Base-by-base conservation (phyloP, 306 rosid genomes). In the Biancaea sappan region DNA sequence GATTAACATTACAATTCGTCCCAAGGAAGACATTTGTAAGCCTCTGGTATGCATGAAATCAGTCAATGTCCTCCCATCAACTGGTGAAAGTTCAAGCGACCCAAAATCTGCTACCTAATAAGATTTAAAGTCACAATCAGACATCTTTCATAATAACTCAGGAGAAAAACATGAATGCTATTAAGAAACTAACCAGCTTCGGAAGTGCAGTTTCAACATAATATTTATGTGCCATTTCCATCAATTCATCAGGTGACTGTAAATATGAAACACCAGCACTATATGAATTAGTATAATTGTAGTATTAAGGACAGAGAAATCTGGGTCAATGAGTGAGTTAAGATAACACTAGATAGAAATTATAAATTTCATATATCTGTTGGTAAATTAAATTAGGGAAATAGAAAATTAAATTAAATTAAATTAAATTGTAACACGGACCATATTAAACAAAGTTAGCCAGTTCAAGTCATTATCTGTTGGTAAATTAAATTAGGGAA, bases 1-100 rank as follows among this genome's bases (percentile, higher is more conserved):
- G 18, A 37, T 25, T 31, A 66, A 46, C 79, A 69, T 83, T 87
- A 94, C 98, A 90, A 94, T 96, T 32, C 81, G 86, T 74, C 98
- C 98, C 64, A 94, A 84, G 47, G 98, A 94, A 79, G 86, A 84
- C 93, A 94, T 91, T 78, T 84, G 87, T 90, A 94, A 86, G 38
- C 98, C 98, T 81, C 98, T 84, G 46, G 98, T 94, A 64, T 94
- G 98, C 98, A 94, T 91, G 83, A 94, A 94, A 83, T 94, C 98
- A 43, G 97, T 94, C 84, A 94, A 79, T 29, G 98, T 91, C 76
- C 98, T 90, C 83, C 98, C 98, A 84, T 94, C 98, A 69, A 94
- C 98, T 3, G 98, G 98, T 53, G 98, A 94, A 84, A 94, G 98
- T 79, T 94, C 98, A 81, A 94, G 97, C 51, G 98, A 94, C 51